A percentile compares a stretch with the other conserved stretches of the same genome.
Evolutionary conservation across 495 filamentous ascomycete species (phyloP).

Genomic region (Talaromyces wortmannii): DNA sequence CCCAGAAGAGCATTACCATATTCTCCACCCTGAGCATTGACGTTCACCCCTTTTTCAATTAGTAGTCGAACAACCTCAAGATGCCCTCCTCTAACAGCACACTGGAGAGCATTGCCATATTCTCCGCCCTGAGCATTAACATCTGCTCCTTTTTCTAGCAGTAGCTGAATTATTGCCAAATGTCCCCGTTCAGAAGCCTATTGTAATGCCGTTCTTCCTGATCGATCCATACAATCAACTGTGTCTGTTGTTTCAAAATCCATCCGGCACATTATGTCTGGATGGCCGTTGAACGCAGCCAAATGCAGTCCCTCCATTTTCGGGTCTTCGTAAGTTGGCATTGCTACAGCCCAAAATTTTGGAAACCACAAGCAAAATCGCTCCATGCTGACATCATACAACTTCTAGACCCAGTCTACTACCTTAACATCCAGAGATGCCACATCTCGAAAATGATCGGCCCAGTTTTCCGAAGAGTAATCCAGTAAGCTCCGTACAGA

Average conservation of each 20-base stretch:
- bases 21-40: not conserved
- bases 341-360: not conserved
- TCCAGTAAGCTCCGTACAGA: not conserved
- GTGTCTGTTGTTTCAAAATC: not conserved
- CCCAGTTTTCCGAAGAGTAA: not conserved
- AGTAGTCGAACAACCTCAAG: not conserved
- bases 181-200: not conserved
- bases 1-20: not conserved
- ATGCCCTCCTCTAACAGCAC: not conserved
- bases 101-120: not conserved
- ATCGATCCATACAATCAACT: not conserved
- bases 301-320: not conserved
- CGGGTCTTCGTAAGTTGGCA: not conserved
- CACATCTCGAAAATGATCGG: not conserved
- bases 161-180: not conserved
- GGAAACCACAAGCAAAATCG: not conserved
- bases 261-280: not conserved
- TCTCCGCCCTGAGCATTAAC: not conserved
- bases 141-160: not conserved
- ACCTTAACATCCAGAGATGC: not conserved
- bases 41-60: not conserved
- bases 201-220: not conserved
- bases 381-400: not conserved
- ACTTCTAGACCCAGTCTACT: not conserved
- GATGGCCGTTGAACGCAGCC: not conserved